Conservation (phyloP, 768 basidiomycete genomes). For the Phaffia australis region DNA sequence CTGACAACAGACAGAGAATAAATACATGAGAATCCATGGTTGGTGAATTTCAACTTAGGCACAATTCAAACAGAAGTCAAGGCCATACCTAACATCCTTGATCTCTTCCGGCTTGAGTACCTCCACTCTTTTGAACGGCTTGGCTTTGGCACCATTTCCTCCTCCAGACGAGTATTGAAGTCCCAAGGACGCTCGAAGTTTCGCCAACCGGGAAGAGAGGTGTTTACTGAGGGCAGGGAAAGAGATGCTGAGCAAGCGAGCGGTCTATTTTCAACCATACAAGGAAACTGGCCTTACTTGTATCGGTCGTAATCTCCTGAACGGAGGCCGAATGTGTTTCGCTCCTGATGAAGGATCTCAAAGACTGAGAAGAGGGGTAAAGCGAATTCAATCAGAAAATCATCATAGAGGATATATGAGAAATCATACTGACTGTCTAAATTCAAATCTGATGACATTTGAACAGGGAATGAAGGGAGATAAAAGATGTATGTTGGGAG, state of each 20-base stretch:
- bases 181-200: slow-evolving; percentile 32
- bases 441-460: too few species aligned
- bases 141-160: slow-evolving; percentile 36
- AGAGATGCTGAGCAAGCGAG: background rate
- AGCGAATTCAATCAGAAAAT: too few species aligned
- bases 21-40: background rate
- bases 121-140: slow-evolving; percentile 77
- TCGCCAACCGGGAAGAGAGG: slow-evolving; percentile 82
- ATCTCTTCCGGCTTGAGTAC: slow-evolving; percentile 55
- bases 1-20: slow-evolving; percentile 25
- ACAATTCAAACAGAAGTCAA: background rate
- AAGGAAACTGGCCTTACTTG: slow-evolving; percentile 44
- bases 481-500: too few species aligned
- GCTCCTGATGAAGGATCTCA: slow-evolving; percentile 73
- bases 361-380: slow-evolving; percentile 48
- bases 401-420: too few species aligned
- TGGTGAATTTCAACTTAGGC: too few species aligned
- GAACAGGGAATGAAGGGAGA: too few species aligned
- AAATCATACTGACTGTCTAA: too few species aligned
- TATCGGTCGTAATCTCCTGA: slow-evolving; percentile 82
- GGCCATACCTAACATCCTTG: slow-evolving; percentile 71
- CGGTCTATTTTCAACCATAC: background rate
- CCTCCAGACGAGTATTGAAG: slow-evolving; percentile 4
- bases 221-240: slow-evolving; percentile 54
- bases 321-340: slow-evolving; percentile 78